Percentiles rank a stretch among this genome's conserved stretches.
Evolutionary conservation across 129 eudicot genomes (phyloP).

Genomic region (Sambucus nigra): DNA sequence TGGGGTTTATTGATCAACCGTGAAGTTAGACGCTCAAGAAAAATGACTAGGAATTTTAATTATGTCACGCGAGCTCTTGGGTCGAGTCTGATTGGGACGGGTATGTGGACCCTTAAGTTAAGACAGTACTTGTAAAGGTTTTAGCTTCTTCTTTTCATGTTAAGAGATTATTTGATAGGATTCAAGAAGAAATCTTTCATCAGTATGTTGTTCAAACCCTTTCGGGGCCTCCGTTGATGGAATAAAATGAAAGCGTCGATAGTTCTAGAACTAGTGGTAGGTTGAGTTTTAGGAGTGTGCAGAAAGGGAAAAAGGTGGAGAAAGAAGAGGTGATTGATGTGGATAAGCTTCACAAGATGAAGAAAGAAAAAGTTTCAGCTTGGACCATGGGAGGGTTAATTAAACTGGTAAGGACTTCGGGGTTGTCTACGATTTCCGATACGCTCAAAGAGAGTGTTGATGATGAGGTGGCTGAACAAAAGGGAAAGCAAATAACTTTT

Average conservation of each 20-base stretch:
- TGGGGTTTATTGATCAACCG: conserved; percentile 18
- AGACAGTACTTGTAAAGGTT: conserved; percentile 25
- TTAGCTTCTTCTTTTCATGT: conserved; percentile 28
- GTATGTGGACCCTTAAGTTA: conserved; percentile 24
- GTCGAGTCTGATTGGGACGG: conserved; percentile 23
- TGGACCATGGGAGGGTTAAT: conserved; percentile 19
- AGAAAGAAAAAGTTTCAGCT: conserved; percentile 15
- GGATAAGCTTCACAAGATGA: conserved; percentile 13
- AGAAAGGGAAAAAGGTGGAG: conserved; percentile 2
- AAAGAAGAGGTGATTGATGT: conserved; percentile 12
- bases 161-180: conserved; percentile 22
- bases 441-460: background rate
- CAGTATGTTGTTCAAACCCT: conserved; percentile 26
- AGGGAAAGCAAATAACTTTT: conserved; percentile 9
- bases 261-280: conserved; percentile 1
- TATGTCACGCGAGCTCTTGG: conserved; percentile 19
- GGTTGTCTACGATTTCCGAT: conserved; percentile 9
- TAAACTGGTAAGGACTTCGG: background rate
- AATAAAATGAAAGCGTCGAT: background rate
- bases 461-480: background rate
- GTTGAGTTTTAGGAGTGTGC: conserved; percentile 8
- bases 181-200: conserved; percentile 26
- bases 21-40: conserved; percentile 10
- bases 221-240: conserved; percentile 22
- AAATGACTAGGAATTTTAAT: conserved; percentile 3